Percentiles rank a stretch among this genome's conserved stretches.
These are phyloP conservation scores for Cladosporium sp. DNA, from an alignment of 2,329 filamentous ascomycete species.

Conservation along the genomic window DNA sequence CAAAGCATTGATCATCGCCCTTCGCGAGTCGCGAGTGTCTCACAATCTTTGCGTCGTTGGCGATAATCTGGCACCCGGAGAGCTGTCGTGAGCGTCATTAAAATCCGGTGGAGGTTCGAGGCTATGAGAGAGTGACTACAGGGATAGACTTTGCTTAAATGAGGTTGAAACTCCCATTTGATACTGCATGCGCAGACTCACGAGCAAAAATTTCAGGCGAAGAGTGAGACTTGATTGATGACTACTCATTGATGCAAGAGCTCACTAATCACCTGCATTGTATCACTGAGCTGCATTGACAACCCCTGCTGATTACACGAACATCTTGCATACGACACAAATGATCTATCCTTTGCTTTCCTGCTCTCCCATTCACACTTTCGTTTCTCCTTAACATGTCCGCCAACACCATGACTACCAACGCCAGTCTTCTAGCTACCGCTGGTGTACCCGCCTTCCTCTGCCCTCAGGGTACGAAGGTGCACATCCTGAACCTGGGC, in stretches of 20 bases:
- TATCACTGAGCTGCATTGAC: neutral
- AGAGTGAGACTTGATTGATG: neutral
- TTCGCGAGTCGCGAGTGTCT: neutral
- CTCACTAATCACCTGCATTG: neutral
- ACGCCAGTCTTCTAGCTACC: neutral
- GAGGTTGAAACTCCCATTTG: too few relatives aligned
- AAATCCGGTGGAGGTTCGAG: too few relatives aligned
- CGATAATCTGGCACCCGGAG: neutral
- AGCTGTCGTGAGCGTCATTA: neutral
- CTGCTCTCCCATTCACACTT: neutral
- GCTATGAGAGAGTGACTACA: too few relatives aligned
- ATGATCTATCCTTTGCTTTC: neutral
- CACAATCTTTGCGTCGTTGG: neutral
- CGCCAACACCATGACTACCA: neutral
- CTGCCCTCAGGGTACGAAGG: conserved; percentile 7
- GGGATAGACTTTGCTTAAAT: too few relatives aligned
- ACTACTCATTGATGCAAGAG: neutral
- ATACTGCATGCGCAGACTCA: neutral
- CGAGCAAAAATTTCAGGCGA: neutral
- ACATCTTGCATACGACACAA: neutral
- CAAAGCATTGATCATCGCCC: conserved; percentile 21
- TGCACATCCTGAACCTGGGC: conserved; percentile 6
- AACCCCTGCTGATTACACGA: neutral
- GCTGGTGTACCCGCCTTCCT: conserved; percentile 1
- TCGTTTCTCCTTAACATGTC: neutral